phyloP scores from a whole-genome alignment of 1,284 basidiomycete species.

The Psilocybe mexicana region DNA sequence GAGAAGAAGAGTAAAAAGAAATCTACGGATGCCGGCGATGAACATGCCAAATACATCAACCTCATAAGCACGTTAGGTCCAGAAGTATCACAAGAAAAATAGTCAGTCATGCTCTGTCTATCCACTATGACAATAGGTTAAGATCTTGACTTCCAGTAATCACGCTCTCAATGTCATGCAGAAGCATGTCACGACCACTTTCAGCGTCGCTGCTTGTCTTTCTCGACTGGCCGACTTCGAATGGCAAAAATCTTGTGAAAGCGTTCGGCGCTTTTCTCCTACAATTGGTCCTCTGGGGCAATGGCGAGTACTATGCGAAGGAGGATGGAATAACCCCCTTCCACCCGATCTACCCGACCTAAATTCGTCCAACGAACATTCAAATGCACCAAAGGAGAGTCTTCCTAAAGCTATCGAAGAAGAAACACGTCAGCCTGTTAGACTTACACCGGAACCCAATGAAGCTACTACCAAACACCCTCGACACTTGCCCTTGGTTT shows the following conservation, averaged over 20 bases:
- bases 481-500: constrained; percentile 10
- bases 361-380: constrained; percentile 19
- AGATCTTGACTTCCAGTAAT: constrained; percentile 46
- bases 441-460: constrained; percentile 9
- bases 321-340: constrained; percentile 61
- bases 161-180: constrained; percentile 65
- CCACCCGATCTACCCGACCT: constrained; percentile 55
- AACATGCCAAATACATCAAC: constrained; percentile 75
- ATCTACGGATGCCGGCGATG: constrained; percentile 64
- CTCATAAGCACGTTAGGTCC: constrained; percentile 72
- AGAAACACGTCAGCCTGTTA: constrained; percentile 6
- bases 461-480: constrained; percentile 4
- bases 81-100: constrained; percentile 77
- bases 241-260: constrained; percentile 73
- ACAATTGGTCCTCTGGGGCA: constrained; percentile 67
- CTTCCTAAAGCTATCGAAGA: constrained; percentile 17
- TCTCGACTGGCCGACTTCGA: constrained; percentile 73
- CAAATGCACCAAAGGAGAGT: constrained; percentile 2
- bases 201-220: constrained; percentile 61
- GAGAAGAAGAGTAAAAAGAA: constrained; percentile 81
- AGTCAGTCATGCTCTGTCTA: constrained; percentile 44
- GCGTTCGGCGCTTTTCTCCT: constrained; percentile 62
- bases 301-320: constrained; percentile 73
- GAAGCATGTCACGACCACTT: constrained; percentile 58
- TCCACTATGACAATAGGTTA: constrained; percentile 3